Base-by-base conservation (phyloP, 257 asterid species). In the Solanum infundibuliforme region DNA sequence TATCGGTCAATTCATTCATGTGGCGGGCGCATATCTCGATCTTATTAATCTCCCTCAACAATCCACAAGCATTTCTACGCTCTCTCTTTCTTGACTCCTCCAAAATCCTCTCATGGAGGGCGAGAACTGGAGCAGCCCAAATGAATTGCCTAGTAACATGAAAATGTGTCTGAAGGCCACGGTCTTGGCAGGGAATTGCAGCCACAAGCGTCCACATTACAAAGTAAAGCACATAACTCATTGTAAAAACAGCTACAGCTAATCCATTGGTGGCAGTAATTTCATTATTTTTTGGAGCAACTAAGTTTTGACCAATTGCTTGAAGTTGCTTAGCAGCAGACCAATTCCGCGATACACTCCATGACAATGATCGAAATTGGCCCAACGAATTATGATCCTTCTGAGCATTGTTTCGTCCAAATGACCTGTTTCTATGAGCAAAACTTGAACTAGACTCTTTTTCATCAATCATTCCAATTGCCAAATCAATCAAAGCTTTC, bases 401-500 rank as follows among this genome's bases (percentile, higher is more conserved):
- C 62, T 86, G 84, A 25, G 77, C 77, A 71, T 85, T 82, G 71
- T 48, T 81, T 23, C 90, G 86, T 9, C 90, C 89, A 7, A 89
- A 89, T 2, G 88, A 88, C 20, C 90, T 69, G 79, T 86, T 91
- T 86, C 90, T 89, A n/a, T 87, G 84, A 14, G 90, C 38, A 6
- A 84, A n/a, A 27, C 39, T 84, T 3, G 88, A 14, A 8, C 12
- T 72, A n/a, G 83, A 29, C 62, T 91, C 90, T 39, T 86, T 91
- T 27, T 94, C 91, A 55, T 88, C 98, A 13, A 92, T 89, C 90
- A 93, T 91, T 18, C 92, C 92, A 7, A 95, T 77, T 0, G 95
- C 92, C 21, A 95, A 89, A 88, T 95, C 96, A 65, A 90, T 87
- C 6, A 95, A 85, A 0, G 98, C 96, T 87, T 92, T 95, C 68